Conservation (phyloP, 768 basidiomycete species). For the Hygrocybe coccinea region DNA sequence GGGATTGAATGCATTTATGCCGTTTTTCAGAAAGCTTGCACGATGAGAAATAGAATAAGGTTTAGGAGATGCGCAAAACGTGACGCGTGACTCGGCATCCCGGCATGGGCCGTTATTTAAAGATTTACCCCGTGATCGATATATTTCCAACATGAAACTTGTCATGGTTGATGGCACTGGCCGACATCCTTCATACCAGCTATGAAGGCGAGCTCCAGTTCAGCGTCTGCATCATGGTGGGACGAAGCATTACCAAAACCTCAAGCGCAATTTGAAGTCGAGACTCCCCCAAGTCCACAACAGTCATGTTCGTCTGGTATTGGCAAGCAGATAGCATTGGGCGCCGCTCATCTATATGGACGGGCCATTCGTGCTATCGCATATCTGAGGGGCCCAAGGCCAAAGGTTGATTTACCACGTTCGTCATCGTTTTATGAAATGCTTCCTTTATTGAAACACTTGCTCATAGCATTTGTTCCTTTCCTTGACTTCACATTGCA, state of each 20-base stretch:
- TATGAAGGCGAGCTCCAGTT: neutral
- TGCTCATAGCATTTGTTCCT: conserved; percentile 46
- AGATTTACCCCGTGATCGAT: no score
- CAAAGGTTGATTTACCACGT: conserved; percentile 50
- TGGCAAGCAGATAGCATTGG: conserved; percentile 12
- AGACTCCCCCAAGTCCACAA: neutral
- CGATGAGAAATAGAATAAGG: no score
- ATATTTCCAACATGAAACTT: no score
- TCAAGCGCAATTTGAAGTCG: neutral
- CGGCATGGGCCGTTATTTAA: no score
- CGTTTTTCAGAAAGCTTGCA: no score
- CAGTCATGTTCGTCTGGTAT: conserved; percentile 15
- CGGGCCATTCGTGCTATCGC: conserved; percentile 17
- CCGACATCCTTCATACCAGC: no score
- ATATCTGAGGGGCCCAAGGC: conserved; percentile 58
- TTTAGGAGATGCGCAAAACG: no score
- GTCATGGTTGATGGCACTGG: no score
- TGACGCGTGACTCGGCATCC: no score
- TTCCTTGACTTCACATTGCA: conserved; percentile 48
- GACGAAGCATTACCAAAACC: no score
- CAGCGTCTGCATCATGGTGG: neutral
- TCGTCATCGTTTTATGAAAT: conserved; percentile 13
- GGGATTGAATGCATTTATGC: no score
- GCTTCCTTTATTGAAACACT: conserved; percentile 8
- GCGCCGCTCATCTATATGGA: conserved; percentile 17